phyloP scores from a whole-genome alignment of 2,329 filamentous ascomycete species.

The Fusarium mundagurra region DNA sequence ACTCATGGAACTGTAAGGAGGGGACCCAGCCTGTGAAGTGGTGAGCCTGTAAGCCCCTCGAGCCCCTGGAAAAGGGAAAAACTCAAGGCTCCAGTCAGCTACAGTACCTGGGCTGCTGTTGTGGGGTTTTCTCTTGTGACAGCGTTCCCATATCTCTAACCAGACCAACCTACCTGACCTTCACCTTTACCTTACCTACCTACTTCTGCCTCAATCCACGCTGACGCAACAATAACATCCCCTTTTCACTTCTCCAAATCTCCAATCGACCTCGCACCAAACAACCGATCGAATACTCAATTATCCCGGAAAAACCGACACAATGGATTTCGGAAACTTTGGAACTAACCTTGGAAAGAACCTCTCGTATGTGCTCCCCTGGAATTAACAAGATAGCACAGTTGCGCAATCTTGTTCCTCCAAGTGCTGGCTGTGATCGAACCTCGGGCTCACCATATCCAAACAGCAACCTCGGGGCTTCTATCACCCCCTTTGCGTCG shows the following conservation, averaged over 20 bases:
- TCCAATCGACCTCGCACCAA: slow-evolving; percentile 14
- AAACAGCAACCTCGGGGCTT: slow-evolving; percentile 71
- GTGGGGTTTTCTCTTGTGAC: slow-evolving; percentile 46
- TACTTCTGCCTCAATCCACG: slow-evolving; percentile 32
- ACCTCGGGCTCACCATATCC: slow-evolving; percentile 25
- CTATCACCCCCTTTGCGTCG: slow-evolving; percentile 90
- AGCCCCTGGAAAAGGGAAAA: slow-evolving; percentile 41
- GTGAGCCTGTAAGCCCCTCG: slow-evolving; percentile 28
- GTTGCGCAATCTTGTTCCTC: slow-evolving; percentile 18
- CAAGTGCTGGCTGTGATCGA: slow-evolving; percentile 16
- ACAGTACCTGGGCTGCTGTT: not conserved
- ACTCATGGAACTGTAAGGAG: too few species aligned
- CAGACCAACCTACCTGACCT: not conserved
- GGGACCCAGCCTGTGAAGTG: not conserved
- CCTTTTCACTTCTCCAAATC: slow-evolving; percentile 22
- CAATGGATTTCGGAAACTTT: slow-evolving; percentile 66
- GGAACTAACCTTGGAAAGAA: slow-evolving; percentile 59
- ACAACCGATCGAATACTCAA: slow-evolving; percentile 1
- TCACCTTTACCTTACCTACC: not conserved
- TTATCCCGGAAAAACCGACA: slow-evolving; percentile 27
- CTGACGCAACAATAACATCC: slow-evolving; percentile 38
- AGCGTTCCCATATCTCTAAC: slow-evolving; percentile 41
- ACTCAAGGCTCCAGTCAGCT: slow-evolving; percentile 28
- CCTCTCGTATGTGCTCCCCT: slow-evolving; percentile 58
- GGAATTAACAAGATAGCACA: slow-evolving; percentile 19